Evolutionary conservation across 2,329 filamentous ascomycete species (phyloP).

Genomic region (Diatrype stigma): DNA sequence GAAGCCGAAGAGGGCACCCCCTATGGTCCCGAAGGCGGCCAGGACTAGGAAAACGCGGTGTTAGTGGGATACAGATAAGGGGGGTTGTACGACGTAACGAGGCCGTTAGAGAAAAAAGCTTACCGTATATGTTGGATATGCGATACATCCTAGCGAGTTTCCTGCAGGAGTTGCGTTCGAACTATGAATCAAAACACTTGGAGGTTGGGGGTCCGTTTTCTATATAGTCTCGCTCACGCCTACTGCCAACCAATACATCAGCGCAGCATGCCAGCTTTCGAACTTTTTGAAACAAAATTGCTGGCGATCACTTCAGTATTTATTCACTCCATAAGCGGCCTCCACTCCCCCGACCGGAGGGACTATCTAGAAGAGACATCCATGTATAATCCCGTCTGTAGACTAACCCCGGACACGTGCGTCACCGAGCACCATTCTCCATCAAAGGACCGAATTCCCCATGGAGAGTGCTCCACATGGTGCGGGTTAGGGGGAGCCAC

Average conservation of each 20-base stretch:
- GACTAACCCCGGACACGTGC: neutral
- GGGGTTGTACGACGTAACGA: neutral
- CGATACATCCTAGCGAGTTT: constrained; percentile 3
- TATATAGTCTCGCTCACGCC: neutral
- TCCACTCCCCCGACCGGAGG: neutral
- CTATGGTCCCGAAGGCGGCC: constrained; percentile 28
- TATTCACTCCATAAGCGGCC: neutral
- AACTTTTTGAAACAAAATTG: too few species aligned
- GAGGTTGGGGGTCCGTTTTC: neutral
- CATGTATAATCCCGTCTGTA: neutral
- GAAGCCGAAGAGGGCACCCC: constrained; percentile 31
- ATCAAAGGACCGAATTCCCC: neutral
- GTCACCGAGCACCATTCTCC: neutral
- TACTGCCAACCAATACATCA: neutral
- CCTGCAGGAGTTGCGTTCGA: too few species aligned
- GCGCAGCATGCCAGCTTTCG: neutral
- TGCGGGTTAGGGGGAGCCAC: neutral
- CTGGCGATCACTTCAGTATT: neutral
- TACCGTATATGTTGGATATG: constrained; percentile 5
- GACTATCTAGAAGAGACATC: neutral
- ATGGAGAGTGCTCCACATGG: neutral
- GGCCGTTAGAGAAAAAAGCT: neutral
- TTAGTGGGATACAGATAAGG: neutral
- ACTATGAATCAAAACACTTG: neutral
- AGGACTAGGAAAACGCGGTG: neutral